Conservation (phyloP, 1,284 basidiomycete genomes). For the Flammula alnicola region DNA sequence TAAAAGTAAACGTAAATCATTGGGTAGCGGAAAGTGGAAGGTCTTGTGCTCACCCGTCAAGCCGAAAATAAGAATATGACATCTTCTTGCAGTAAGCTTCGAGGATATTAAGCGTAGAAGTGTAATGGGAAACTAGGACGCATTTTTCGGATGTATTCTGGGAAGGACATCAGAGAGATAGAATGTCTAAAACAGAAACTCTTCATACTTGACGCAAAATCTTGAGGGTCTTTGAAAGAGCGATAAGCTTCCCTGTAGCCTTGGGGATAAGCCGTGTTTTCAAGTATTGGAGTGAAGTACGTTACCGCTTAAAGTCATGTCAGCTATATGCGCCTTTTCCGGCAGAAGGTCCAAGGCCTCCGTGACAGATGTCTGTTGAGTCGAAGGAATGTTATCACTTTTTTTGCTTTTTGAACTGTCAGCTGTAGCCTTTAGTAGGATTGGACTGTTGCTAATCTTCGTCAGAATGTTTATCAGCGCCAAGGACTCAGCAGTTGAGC, state of each 20-base stretch:
- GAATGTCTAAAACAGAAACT: background rate
- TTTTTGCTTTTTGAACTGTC: conserved; percentile 63
- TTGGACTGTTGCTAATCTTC: conserved; percentile 94
- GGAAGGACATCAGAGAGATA: conserved; percentile 1
- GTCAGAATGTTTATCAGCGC: conserved; percentile 81
- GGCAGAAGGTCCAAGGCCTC: conserved; percentile 77
- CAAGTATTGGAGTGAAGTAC: background rate
- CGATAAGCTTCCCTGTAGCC: conserved; percentile 79
- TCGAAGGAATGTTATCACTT: conserved; percentile 37
- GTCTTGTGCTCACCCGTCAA: conserved; percentile 83
- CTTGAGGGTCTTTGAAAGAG: conserved; percentile 76
- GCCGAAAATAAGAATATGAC: conserved; percentile 79
- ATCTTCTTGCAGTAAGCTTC: conserved; percentile 84
- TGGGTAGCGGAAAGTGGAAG: conserved; percentile 1
- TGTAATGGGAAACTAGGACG: conserved; percentile 90
- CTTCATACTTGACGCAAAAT: conserved; percentile 59
- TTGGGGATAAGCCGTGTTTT: too few species aligned
- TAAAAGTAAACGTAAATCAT: conserved; percentile 9
- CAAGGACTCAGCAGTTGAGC: conserved; percentile 80
- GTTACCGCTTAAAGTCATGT: conserved; percentile 78
- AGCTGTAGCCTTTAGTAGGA: conserved; percentile 77
- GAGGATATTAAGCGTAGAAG: conserved; percentile 90
- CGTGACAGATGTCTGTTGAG: conserved; percentile 55
- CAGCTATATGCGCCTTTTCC: conserved; percentile 59
- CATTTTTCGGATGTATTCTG: conserved; percentile 90